Percentiles rank a stretch among this genome's conserved stretches.
These are phyloP conservation scores for Pyropia yezoensis DNA, from an alignment of 23 red algal species.

Conservation along the genomic window DNA sequence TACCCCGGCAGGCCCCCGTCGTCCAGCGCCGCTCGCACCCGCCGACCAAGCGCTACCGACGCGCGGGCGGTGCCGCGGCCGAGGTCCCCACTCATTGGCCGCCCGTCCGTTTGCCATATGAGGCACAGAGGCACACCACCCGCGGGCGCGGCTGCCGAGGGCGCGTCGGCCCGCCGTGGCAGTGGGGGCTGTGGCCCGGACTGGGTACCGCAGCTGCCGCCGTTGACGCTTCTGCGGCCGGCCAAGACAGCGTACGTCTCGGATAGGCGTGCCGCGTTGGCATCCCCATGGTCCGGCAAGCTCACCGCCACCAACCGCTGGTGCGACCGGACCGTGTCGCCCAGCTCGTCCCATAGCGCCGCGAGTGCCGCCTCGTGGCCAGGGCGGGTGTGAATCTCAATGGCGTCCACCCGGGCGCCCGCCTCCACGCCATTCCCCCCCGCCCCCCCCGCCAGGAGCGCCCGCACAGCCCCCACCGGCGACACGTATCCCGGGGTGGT, in stretches of 20 bases:
- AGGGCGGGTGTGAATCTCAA: constrained; percentile 78
- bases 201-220: no score
- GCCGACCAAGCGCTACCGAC: constrained; percentile 39
- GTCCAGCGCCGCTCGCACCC: constrained; percentile 14
- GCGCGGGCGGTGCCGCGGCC: constrained; percentile 46
- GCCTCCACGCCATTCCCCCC: no score
- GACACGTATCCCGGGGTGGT: constrained; percentile 22
- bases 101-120: constrained; percentile 95
- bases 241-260: constrained; percentile 14
- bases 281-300: constrained; percentile 61
- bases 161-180: no score
- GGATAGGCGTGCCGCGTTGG: neutral
- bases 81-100: constrained; percentile 94
- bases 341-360: constrained; percentile 36
- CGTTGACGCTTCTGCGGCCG: neutral
- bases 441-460: constrained; percentile 8
- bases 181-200: no score
- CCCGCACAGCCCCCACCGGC: neutral
- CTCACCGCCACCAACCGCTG: constrained; percentile 64
- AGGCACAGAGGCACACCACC: neutral
- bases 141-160: no score
- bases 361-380: constrained; percentile 19
- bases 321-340: constrained; percentile 4
- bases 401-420: constrained; percentile 32
- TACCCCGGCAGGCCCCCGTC: constrained; percentile 42